phyloP scores from a whole-genome alignment of 2,329 filamentous ascomycete species.

The Ophiostoma triangulosporum region DNA sequence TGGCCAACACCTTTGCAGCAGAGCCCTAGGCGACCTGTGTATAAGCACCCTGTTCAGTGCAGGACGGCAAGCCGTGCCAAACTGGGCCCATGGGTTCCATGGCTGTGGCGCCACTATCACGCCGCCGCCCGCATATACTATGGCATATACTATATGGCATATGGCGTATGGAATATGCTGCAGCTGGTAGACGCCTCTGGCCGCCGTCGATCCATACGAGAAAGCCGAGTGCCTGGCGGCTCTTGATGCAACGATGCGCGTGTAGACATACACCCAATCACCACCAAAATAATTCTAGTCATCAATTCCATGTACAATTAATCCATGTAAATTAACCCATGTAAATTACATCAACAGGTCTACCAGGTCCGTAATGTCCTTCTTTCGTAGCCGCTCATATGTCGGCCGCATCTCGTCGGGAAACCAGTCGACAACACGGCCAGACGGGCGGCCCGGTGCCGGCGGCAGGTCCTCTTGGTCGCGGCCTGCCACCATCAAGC shows the following conservation, averaged over 20 bases:
- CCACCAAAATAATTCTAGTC: background rate
- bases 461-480: conserved; percentile 20
- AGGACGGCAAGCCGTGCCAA: background rate
- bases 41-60: background rate
- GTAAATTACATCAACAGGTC: conserved; percentile 8
- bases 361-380: conserved; percentile 24
- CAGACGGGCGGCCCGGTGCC: conserved; percentile 23
- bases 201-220: too few relatives aligned
- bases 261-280: too few relatives aligned
- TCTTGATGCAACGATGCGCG: too few relatives aligned
- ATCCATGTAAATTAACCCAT: background rate
- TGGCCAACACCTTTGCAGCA: conserved; percentile 54
- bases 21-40: conserved; percentile 18
- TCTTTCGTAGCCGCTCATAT: conserved; percentile 22
- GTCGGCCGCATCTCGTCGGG: conserved; percentile 24
- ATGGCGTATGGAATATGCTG: too few relatives aligned
- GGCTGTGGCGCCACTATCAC: too few relatives aligned
- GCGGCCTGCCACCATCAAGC: conserved; percentile 30
- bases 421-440: conserved; percentile 27
- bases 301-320: background rate
- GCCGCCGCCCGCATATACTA: too few relatives aligned
- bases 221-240: too few relatives aligned
- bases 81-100: too few relatives aligned
- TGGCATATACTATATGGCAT: too few relatives aligned
- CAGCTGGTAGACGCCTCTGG: too few relatives aligned